Percentiles rank a stretch among this genome's conserved stretches.
Evolutionary conservation across 164 flowering plant species (phyloP).

Genomic region (Stephania yunnanensis): DNA sequence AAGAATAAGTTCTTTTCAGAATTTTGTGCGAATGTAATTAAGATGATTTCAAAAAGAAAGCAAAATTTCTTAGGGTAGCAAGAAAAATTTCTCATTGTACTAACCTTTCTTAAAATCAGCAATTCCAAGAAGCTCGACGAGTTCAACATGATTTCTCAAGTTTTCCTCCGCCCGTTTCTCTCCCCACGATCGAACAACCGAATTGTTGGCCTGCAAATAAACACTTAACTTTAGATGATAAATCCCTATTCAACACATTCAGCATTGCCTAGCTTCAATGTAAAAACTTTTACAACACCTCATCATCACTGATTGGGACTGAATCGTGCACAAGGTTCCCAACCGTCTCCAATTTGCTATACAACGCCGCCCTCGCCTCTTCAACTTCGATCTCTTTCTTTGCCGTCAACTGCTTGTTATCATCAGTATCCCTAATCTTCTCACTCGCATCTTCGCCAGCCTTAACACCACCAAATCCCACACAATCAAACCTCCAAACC

Average conservation of each 20-base stretch:
- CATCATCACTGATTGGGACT: slow-evolving; percentile 71
- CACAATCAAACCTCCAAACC: not conserved
- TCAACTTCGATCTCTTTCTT: slow-evolving; percentile 69
- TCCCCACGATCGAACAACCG: slow-evolving; percentile 67
- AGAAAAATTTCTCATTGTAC: not conserved
- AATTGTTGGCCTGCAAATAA: slow-evolving; percentile 63
- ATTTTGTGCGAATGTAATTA: too few species aligned
- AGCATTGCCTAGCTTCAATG: not conserved
- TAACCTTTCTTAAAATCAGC: slow-evolving; percentile 81
- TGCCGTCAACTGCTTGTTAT: slow-evolving; percentile 50
- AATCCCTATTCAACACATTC: not conserved
- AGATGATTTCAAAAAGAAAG: not conserved
- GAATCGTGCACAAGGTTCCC: slow-evolving; percentile 97
- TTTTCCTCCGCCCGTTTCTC: slow-evolving; percentile 53
- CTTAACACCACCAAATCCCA: slow-evolving; percentile 19
- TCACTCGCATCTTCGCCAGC: slow-evolving; percentile 63
- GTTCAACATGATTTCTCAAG: slow-evolving; percentile 86
- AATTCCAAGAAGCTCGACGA: slow-evolving; percentile 91
- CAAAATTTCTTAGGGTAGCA: not conserved
- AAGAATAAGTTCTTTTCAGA: too few species aligned
- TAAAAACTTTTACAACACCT: slow-evolving; percentile 33
- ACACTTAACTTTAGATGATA: not conserved
- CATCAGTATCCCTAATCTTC: slow-evolving; percentile 50
- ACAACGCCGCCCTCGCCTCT: slow-evolving; percentile 42
- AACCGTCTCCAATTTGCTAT: slow-evolving; percentile 44